Base-by-base conservation (phyloP, 148 eudicot genomes). In the Spergularia bocconei region DNA sequence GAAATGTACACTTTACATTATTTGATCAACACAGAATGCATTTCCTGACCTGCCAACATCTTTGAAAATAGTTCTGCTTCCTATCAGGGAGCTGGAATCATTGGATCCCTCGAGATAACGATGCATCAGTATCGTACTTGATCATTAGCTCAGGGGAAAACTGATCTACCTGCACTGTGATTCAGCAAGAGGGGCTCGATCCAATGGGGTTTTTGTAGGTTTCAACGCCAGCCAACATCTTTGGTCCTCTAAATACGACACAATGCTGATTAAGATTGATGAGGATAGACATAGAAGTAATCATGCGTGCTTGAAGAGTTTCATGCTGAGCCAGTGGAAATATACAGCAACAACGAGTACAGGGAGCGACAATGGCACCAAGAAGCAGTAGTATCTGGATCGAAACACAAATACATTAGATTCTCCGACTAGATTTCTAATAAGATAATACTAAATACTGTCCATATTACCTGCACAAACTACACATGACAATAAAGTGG, bases 321-420 rank as follows among this genome's bases (percentile, higher is more conserved):
- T 95, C 98, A 92, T 92, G 83, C 90, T 87, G 62, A 95, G 90
- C 98, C 98, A 92, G 52, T 92, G 96, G 58, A 92, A 88, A 81
- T 95, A 95, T 5, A 95, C 86, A 14, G 92, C 88, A 68, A 89
- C 86, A 57, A 90, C 38, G 7, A 92, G 85, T 69, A 95, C 68
- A 13, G 96, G 92, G 39, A 92, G 85, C 13, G 96, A 84, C 78
- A 92, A 78, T 33, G 97, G 93, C 75, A 90, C 91, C 87, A 95
- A 73, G 75, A 90, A 87, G 84, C 91, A 90, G 80, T 95, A 95
- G 75, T 90, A 95, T 80, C 98, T 95, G 91, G 39, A 77, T 9
- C 79, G 77, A 73, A 5, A 65, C 48, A 15, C 62, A 29, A 10
- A 19, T 23, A 71, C 73, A 58, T 52, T n/a, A 12, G 48, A 6